These are phyloP conservation scores for Catharanthus roseus DNA, from an alignment of 257 asterid species.

Conservation along the genomic window DNA sequence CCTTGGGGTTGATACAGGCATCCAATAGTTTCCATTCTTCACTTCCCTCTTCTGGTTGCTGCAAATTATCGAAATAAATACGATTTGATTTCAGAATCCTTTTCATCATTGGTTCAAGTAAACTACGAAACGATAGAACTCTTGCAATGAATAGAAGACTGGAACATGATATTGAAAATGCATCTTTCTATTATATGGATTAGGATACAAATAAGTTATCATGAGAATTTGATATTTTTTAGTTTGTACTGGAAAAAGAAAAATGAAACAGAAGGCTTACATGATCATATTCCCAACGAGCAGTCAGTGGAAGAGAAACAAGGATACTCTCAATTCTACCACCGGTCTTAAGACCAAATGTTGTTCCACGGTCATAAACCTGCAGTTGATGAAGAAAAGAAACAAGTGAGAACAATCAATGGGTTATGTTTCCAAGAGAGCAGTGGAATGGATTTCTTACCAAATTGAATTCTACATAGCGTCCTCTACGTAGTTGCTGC, in stretches of 20 bases:
- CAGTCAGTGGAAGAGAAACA: conserved; percentile 88
- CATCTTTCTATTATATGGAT: not conserved
- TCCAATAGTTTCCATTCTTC: conserved; percentile 97
- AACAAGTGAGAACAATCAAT: conserved; percentile 12
- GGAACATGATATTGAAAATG: not conserved
- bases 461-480: conserved; percentile 95
- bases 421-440: not conserved
- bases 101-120: not conserved
- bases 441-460: conserved; percentile 31
- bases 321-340: conserved; percentile 99
- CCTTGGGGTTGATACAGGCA: conserved; percentile 96
- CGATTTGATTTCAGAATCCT: not conserved
- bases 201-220: not conserved
- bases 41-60: conserved; percentile 94
- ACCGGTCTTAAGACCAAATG: conserved; percentile 98
- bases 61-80: conserved; percentile 21
- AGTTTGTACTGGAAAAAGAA: not conserved
- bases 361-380: conserved; percentile 99
- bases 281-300: conserved; percentile 95
- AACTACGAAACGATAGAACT: not conserved
- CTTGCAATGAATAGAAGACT: not conserved
- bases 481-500: conserved; percentile 97
- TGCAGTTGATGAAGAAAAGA: conserved; percentile 20
- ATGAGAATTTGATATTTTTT: not conserved
- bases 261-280: conserved; percentile 36